phyloP scores from a whole-genome alignment of 805 yeast genomes.

The Kurtzmaniella cleridarum region DNA sequence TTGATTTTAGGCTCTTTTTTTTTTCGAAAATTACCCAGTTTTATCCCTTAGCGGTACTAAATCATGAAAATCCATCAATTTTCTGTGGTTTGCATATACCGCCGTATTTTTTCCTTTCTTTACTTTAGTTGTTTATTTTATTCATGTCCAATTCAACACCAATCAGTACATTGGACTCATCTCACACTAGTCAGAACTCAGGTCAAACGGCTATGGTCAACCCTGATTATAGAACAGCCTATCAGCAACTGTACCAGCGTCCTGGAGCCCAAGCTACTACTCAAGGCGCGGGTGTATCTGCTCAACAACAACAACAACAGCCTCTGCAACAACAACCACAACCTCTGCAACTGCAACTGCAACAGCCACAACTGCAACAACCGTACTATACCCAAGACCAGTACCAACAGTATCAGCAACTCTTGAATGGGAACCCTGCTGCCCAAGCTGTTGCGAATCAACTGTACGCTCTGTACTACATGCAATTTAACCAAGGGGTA shows the following conservation, averaged over 20 bases:
- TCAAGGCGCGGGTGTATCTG: slow-evolving; percentile 5
- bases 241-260: slow-evolving; percentile 25
- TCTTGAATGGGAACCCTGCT: slow-evolving; percentile 6
- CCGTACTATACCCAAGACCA: slow-evolving; percentile 13
- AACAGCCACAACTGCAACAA: slow-evolving; percentile 15
- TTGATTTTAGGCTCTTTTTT: no score
- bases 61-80: no score
- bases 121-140: neutral
- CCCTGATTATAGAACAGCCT: slow-evolving; percentile 10
- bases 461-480: slow-evolving; percentile 3
- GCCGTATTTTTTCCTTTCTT: no score
- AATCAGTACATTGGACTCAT: neutral
- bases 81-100: no score
- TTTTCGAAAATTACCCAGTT: no score
- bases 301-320: slow-evolving; percentile 8
- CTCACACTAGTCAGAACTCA: no score
- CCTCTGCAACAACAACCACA: slow-evolving; percentile 14
- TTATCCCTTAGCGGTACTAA: no score
- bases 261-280: slow-evolving; percentile 29
- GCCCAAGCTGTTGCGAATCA: neutral
- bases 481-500: slow-evolving; percentile 5
- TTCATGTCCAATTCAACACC: neutral
- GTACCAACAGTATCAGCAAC: slow-evolving; percentile 11
- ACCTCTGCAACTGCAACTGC: slow-evolving; percentile 9
- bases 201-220: no score